Percentiles rank a stretch among this genome's conserved stretches.
These are phyloP conservation scores for Radiomyces spectabilis DNA, from an alignment of 192 early-diverging fungal genomes.

Conservation along the genomic window DNA sequence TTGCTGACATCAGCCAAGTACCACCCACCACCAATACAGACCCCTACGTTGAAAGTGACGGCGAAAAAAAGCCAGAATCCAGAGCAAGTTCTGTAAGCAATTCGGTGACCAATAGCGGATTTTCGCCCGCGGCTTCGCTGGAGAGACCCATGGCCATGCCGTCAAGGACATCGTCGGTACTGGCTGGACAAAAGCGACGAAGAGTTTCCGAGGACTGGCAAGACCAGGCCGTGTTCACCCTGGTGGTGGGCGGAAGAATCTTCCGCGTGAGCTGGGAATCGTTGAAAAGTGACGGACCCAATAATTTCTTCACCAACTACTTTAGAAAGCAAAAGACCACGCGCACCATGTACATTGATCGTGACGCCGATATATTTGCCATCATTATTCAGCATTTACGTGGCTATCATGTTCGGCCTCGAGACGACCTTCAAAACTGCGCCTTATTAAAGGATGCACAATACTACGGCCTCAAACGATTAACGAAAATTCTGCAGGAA, in stretches of 20 bases:
- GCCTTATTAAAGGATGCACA: slow-evolving; percentile 36
- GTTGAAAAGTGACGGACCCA: slow-evolving; percentile 35
- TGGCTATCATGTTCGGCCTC: slow-evolving; percentile 41
- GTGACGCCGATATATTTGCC: slow-evolving; percentile 43
- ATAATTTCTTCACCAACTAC: slow-evolving; percentile 29
- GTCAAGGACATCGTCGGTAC: background rate
- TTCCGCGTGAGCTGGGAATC: slow-evolving; percentile 29
- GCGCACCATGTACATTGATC: slow-evolving; percentile 37
- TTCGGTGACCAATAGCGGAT: no score
- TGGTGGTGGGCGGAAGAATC: slow-evolving; percentile 17
- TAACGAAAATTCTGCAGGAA: slow-evolving; percentile 30
- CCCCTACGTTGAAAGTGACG: background rate
- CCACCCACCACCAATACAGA: background rate
- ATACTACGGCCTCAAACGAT: slow-evolving; percentile 34
- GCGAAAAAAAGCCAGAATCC: background rate
- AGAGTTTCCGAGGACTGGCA: slow-evolving; percentile 7
- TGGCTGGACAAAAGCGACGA: background rate
- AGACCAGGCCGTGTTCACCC: slow-evolving; percentile 18
- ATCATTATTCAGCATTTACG: slow-evolving; percentile 45
- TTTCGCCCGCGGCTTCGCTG: no score
- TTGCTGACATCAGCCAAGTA: no score
- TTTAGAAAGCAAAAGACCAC: slow-evolving; percentile 2
- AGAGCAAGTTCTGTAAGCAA: no score
- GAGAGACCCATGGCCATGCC: background rate
- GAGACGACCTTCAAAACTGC: slow-evolving; percentile 33